Evolutionary conservation across 2,329 filamentous ascomycete species (phyloP), one percentile per base, ranked within the genome.

Genomic region (Saccharata proteae): DNA sequence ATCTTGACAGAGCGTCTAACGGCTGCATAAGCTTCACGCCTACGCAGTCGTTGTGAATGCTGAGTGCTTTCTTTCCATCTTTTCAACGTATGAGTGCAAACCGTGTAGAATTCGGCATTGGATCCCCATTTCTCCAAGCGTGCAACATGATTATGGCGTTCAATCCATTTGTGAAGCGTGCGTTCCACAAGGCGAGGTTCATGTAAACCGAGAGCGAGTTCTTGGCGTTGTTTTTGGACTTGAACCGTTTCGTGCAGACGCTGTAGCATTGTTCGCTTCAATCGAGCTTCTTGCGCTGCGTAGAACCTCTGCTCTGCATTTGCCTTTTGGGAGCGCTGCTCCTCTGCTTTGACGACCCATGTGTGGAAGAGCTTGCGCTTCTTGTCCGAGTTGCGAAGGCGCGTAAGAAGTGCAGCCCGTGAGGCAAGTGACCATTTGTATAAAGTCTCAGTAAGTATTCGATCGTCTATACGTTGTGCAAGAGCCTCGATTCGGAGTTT

Each of bases 391-490:
- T 51, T 36, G n/a, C 50, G 48, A 12, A 58, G 49, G 11, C 61
- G 52, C 21, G 48, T 44, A 35, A 62, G 59, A 4, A 61, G 45
- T 3, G 51, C 51, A 5, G 55, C 46, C 21, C 61, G 47, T 13
- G 58, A 63, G 19, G 65, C 62, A 17, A 77, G 44, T n/a, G 69
- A 61, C 73, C 72, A 77, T 48, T 63, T 72, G 48, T 74, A 75
- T 38, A 78, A 55, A 5, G 58, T 51, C 43, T 77, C 64, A 17
- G 68, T 52, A 24, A 69, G 54, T 23, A 75, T 40, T 3, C 73
- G 64, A 39, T 70, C 64, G 39, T 75, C 61, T 28, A 75, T 68
- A 10, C 62, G 64, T 13, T 61, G 54, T 29, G 52, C 54, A 2
- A 77, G 49, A 11, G 64, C 62, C 41, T 65, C 58, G 38, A 61